These are phyloP conservation scores for Reutealis trisperma DNA, from an alignment of 345 rosid species.

Conservation along the genomic window DNA sequence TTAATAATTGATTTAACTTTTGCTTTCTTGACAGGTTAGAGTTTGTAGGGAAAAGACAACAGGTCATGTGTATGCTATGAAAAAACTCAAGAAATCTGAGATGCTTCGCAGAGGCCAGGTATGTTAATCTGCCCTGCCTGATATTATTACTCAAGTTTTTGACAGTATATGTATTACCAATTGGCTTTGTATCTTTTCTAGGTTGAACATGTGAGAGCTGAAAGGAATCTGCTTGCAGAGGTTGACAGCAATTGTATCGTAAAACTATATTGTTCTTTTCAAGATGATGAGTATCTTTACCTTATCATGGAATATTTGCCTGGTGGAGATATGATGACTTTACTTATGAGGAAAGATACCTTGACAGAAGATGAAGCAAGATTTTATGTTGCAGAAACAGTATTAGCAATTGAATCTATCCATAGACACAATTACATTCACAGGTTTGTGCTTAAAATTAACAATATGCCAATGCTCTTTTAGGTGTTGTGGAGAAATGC, in stretches of 20 bases:
- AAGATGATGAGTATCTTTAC: slow-evolving; percentile 86
- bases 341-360: slow-evolving; percentile 93
- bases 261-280: slow-evolving; percentile 90
- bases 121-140: slow-evolving; percentile 23
- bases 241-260: slow-evolving; percentile 97
- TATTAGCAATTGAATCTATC: slow-evolving; percentile 90
- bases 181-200: slow-evolving; percentile 29
- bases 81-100: slow-evolving; percentile 86
- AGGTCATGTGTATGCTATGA: slow-evolving; percentile 94
- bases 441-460: slow-evolving; percentile 48
- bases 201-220: slow-evolving; percentile 97
- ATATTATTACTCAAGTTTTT: slow-evolving; percentile 15
- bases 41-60: slow-evolving; percentile 84
- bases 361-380: slow-evolving; percentile 85
- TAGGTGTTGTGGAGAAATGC: not conserved
- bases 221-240: slow-evolving; percentile 93
- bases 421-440: slow-evolving; percentile 91
- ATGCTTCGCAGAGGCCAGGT: slow-evolving; percentile 99
- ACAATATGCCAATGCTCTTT: not conserved
- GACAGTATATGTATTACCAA: slow-evolving; percentile 8
- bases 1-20: slow-evolving; percentile 16
- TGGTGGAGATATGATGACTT: slow-evolving; percentile 98
- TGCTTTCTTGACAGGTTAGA: slow-evolving; percentile 67
- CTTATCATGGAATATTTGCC: slow-evolving; percentile 96
- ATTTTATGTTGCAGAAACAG: slow-evolving; percentile 85